These are phyloP conservation scores for Chlorokybus atmophyticus DNA, from an alignment of 139 green algal species.

Conservation along the genomic window DNA sequence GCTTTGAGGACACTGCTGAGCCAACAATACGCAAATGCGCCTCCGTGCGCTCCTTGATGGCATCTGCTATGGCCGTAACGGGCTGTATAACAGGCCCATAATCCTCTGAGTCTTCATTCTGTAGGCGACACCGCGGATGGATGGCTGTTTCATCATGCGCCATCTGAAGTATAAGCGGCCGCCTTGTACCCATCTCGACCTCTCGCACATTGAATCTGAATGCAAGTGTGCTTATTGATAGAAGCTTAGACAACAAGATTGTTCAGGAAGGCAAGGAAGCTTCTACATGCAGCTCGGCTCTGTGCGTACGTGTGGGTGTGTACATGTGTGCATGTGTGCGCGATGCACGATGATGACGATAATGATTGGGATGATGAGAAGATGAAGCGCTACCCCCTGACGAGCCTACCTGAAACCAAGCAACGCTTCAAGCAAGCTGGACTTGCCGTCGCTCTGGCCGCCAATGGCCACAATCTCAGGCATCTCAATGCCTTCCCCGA, in stretches of 20 bases:
- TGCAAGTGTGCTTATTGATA: conserved; percentile 21
- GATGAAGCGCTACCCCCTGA: neutral
- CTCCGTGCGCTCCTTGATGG: conserved; percentile 66
- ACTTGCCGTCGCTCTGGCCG: conserved; percentile 82
- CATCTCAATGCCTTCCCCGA: conserved; percentile 47
- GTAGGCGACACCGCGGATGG: conserved; percentile 60
- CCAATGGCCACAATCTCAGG: conserved; percentile 86
- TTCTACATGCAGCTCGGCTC: neutral
- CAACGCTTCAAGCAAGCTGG: conserved; percentile 74
- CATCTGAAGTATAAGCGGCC: conserved; percentile 70
- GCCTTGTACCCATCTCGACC: conserved; percentile 77
- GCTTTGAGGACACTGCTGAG: conserved; percentile 58
- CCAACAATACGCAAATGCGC: conserved; percentile 52
- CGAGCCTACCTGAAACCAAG: conserved; percentile 48
- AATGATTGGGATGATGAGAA: neutral
- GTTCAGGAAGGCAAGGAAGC: neutral
- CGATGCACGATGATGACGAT: neutral
- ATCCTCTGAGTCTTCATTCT: conserved; percentile 63
- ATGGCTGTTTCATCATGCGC: conserved; percentile 56
- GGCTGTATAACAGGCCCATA: conserved; percentile 56
- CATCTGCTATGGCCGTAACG: conserved; percentile 51
- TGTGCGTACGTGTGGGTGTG: too few relatives aligned
- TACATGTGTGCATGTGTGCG: neutral
- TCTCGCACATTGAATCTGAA: conserved; percentile 81
- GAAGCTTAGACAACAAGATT: conserved; percentile 2